Evolutionary conservation across 2,329 filamentous ascomycete genomes (phyloP).

Genomic region (Podosphaera leucotricha): DNA sequence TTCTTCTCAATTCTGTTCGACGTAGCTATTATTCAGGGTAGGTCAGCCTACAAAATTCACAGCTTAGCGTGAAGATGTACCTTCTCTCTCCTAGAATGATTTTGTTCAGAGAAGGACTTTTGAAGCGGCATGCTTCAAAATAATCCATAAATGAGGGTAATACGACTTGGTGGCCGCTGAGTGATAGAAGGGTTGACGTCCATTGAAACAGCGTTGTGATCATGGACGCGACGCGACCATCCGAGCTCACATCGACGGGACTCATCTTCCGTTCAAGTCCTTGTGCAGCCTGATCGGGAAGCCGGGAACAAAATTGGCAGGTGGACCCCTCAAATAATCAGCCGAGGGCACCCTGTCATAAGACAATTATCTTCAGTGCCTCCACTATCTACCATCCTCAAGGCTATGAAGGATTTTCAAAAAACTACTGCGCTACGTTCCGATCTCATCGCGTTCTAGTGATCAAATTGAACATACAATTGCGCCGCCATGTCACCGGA

Average conservation of each 20-base stretch:
- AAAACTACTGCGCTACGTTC: neutral
- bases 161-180: neutral
- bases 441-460: neutral
- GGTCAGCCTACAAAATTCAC: neutral
- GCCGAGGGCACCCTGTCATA: no score
- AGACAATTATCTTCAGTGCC: neutral
- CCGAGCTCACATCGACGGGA: neutral
- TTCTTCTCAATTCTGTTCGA: slow-evolving; percentile 12
- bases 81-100: slow-evolving; percentile 13
- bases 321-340: neutral
- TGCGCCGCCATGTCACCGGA: slow-evolving; percentile 33
- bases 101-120: slow-evolving; percentile 17
- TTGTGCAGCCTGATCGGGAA: neutral
- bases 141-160: neutral
- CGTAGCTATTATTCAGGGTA: slow-evolving; percentile 6
- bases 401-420: neutral
- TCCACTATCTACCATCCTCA: neutral
- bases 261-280: neutral
- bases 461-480: neutral
- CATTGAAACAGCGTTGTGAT: neutral
- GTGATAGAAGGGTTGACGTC: neutral
- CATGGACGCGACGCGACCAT: neutral
- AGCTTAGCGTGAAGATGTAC: slow-evolving; percentile 3
- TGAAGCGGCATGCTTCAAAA: slow-evolving; percentile 15
- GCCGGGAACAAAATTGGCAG: neutral